Percentiles rank a stretch among this genome's conserved stretches.
Evolutionary conservation across 2,329 filamentous ascomycete genomes (phyloP).

Genomic region (Parasarocladium wereldwijsianum): DNA sequence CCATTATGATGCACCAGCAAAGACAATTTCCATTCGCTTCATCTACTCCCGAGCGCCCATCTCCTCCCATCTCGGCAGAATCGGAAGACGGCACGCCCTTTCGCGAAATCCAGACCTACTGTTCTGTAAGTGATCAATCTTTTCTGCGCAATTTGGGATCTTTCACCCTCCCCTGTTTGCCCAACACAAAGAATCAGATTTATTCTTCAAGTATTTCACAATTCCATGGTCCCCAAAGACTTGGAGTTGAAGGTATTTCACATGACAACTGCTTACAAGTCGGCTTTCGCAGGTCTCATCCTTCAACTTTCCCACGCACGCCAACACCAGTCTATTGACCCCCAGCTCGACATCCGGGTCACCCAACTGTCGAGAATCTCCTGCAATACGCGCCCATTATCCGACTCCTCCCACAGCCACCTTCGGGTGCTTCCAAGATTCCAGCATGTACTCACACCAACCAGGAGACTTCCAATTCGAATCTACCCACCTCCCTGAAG

Average conservation of each 20-base stretch:
- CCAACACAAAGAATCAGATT: no score
- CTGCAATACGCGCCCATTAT: constrained; percentile 4
- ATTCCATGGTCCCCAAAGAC: not conserved
- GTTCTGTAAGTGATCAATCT: not conserved
- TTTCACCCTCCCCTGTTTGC: no score
- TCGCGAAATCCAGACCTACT: not conserved
- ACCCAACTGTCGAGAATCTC: constrained; percentile 2
- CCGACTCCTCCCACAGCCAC: constrained; percentile 3
- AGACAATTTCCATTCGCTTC: no score
- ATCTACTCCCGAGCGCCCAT: no score
- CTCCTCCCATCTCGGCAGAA: no score
- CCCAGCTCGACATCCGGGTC: constrained; percentile 4
- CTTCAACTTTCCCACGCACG: constrained; percentile 4
- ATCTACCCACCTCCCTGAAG: constrained; percentile 31
- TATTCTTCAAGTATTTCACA: not conserved
- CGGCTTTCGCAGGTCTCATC: constrained; percentile 4
- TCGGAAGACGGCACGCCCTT: no score
- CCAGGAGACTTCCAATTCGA: constrained; percentile 25
- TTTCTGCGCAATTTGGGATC: not conserved
- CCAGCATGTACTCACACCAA: constrained; percentile 29
- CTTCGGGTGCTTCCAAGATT: constrained; percentile 30
- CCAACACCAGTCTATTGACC: constrained; percentile 5
- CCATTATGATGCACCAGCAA: no score
- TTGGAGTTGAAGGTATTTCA: not conserved
- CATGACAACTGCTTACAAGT: not conserved